These are phyloP conservation scores for Mycena olivaceomarginata DNA, from an alignment of 768 basidiomycete genomes.

Conservation along the genomic window DNA sequence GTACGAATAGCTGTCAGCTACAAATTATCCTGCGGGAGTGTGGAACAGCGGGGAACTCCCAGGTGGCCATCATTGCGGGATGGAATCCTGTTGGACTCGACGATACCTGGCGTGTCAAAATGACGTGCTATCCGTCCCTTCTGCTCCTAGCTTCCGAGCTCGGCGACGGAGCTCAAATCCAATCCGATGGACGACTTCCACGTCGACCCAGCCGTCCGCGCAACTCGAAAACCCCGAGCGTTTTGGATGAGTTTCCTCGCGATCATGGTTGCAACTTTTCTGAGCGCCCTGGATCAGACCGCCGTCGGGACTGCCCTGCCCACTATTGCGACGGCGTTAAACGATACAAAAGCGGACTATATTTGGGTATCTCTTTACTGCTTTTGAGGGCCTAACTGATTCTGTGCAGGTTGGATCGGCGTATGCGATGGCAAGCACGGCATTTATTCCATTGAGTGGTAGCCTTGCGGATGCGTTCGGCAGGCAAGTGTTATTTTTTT, in stretches of 20 bases:
- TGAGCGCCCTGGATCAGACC: constrained; percentile 36
- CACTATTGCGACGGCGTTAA: constrained; percentile 32
- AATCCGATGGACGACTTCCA: no score
- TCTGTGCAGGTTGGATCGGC: constrained; percentile 57
- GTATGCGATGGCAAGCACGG: constrained; percentile 62
- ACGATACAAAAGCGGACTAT: constrained; percentile 37
- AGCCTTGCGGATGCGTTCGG: constrained; percentile 57
- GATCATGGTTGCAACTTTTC: constrained; percentile 31
- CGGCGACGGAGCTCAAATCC: no score
- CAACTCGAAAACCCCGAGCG: background rate
- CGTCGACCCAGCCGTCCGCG: no score
- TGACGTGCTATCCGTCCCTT: no score
- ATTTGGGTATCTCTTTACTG: constrained; percentile 21
- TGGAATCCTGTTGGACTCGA: no score
- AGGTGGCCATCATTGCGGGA: no score
- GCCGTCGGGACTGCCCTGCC: constrained; percentile 38
- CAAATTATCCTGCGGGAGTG: no score
- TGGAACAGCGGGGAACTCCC: no score
- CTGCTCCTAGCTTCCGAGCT: no score
- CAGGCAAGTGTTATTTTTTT: background rate
- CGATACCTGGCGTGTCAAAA: no score
- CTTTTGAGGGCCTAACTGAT: background rate
- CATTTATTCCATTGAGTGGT: constrained; percentile 60
- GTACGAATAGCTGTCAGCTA: no score
- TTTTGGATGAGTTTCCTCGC: constrained; percentile 42